Conservation (phyloP, 1,284 basidiomycete genomes). For the Trichosporon asahii region DNA sequence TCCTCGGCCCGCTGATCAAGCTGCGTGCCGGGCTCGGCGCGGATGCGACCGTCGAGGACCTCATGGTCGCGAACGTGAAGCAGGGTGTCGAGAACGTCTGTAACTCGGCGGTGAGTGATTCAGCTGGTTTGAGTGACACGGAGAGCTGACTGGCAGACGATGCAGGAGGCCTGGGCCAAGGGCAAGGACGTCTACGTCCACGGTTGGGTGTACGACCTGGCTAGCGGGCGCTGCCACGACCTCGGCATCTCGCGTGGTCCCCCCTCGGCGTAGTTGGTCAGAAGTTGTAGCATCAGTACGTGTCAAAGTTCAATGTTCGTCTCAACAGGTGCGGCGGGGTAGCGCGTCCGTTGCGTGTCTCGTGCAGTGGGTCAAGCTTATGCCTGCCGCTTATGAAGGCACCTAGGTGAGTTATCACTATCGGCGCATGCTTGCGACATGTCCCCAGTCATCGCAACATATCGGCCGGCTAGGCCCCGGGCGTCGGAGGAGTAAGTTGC, state of each 20-base stretch:
- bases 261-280: not conserved
- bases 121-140: no score
- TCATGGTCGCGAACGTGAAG: slow-evolving; percentile 75
- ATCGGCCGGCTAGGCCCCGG: not conserved
- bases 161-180: slow-evolving; percentile 68
- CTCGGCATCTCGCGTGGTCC: slow-evolving; percentile 55
- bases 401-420: not conserved
- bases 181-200: slow-evolving; percentile 67
- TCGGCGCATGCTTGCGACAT: not conserved
- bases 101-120: slow-evolving; percentile 23
- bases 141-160: slow-evolving; percentile 49
- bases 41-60: slow-evolving; percentile 55
- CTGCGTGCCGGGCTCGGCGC: slow-evolving; percentile 59
- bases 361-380: not conserved
- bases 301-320: not conserved
- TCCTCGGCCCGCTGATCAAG: slow-evolving; percentile 67
- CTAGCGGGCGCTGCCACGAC: slow-evolving; percentile 66
- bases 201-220: slow-evolving; percentile 78
- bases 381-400: not conserved
- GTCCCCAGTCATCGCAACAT: not conserved
- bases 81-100: slow-evolving; percentile 70
- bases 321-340: not conserved
- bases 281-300: not conserved
- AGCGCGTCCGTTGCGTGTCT: not conserved
- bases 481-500: not conserved